Evolutionary conservation across 257 asterid genomes (phyloP), one percentile per base, ranked within the genome.

Genomic region (Salvia hispanica): DNA sequence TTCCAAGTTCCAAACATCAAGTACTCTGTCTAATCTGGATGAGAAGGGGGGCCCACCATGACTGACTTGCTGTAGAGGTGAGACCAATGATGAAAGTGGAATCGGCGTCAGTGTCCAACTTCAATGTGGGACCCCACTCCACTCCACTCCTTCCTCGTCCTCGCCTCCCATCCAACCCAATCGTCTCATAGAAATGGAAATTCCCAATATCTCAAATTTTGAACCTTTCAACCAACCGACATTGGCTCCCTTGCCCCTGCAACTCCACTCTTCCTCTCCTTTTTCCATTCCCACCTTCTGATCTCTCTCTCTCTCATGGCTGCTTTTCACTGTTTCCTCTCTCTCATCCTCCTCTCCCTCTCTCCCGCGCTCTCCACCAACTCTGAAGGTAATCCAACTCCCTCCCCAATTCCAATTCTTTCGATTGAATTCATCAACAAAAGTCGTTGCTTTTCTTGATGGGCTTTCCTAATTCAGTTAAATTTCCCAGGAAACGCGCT

Each of bases 401-500:
- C n/a, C n/a, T n/a, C n/a, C n/a, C n/a, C n/a, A n/a, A n/a, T n/a
- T n/a, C 31, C 48, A 56, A 9, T 63, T 43, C 48, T 39, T 25
- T 25, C 31, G 21, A 55, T 66, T 76, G 43, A 50, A 42, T 15
- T 37, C 7, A 55, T 66, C 43, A 72, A 66, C 47, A 69, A 59
- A 69, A 62, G 52, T 33, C 67, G 33, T 45, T 58, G 8, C 8
- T 12, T 47, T 52, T 44, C 53, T 0, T 4, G 31, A 25, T 25
- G 31, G 31, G 31, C 31, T 25, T 25, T 25, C 31, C 31, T 25
- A 25, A 25, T 25, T 25, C 31, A 25, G 31, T 25, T 25, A 25
- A 25, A 25, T 25, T 31, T 59, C 73, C 44, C 84, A 92, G 98
- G 98, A 62, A 87, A 80, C 66, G 98, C 98, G 0, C 73, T 92